Evolutionary conservation across 345 rosid genomes (phyloP).

Genomic region (Hibiscus syriacus): DNA sequence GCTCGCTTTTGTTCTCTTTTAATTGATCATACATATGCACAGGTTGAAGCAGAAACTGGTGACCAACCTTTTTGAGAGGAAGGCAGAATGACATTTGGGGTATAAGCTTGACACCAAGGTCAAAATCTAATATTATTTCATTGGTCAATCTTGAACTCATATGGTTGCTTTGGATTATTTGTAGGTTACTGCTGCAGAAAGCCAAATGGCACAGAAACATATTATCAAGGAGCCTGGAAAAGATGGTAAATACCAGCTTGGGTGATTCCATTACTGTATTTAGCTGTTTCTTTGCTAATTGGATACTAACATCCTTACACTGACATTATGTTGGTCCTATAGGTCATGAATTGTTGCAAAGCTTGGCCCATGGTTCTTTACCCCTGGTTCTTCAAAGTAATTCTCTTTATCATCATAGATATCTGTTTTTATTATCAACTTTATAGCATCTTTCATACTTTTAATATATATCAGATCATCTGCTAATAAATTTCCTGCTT

Average conservation of each 20-base stretch:
- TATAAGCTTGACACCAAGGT: conserved; percentile 18
- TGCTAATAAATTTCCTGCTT: conserved; percentile 39
- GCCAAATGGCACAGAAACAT: conserved; percentile 25
- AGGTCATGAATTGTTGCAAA: conserved; percentile 58
- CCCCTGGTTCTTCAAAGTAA: conserved; percentile 37
- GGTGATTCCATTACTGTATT: neutral
- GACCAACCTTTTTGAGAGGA: conserved; percentile 17
- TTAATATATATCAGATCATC: conserved; percentile 30
- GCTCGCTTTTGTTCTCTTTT: neutral
- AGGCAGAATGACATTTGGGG: conserved; percentile 27
- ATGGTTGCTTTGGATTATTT: conserved; percentile 2
- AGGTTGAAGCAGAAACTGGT: conserved; percentile 29
- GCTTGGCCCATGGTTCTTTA: conserved; percentile 23
- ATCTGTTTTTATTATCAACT: neutral
- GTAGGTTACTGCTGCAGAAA: conserved; percentile 22
- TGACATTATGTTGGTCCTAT: conserved; percentile 1
- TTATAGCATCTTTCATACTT: conserved; percentile 5
- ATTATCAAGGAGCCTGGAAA: conserved; percentile 19
- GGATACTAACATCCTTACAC: conserved; percentile 2
- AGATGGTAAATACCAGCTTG: conserved; percentile 31
- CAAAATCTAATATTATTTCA: neutral
- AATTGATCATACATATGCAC: conserved; percentile 12
- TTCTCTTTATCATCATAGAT: conserved; percentile 2
- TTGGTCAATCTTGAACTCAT: conserved; percentile 2
- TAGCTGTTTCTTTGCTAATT: neutral